Evolutionary conservation across 345 rosid species (phyloP).

Genomic region (Geranium brycei): DNA sequence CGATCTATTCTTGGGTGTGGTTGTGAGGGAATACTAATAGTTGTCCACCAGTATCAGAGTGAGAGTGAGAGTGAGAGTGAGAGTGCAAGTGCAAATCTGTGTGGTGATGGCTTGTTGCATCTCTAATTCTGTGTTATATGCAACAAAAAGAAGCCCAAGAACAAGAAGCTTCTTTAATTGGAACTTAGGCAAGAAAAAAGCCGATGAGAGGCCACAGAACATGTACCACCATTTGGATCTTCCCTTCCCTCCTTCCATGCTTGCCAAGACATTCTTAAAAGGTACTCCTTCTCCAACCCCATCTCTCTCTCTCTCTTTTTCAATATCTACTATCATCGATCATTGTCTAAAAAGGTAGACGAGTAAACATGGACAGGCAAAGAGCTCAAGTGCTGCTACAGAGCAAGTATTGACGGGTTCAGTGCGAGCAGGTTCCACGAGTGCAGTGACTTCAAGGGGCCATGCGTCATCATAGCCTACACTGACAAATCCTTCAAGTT

Average conservation of each 20-base stretch:
- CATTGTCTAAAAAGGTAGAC: no score
- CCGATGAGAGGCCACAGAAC: constrained; percentile 24
- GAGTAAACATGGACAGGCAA: constrained; percentile 24
- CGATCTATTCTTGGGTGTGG: no score
- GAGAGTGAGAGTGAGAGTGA: no score
- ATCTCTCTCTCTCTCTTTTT: no score
- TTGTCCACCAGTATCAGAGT: no score
- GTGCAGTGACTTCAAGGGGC: constrained; percentile 78
- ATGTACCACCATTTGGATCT: constrained; percentile 37
- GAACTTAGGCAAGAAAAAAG: constrained; percentile 36
- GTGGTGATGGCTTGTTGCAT: constrained; percentile 30
- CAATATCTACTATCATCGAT: no score
- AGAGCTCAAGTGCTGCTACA: constrained; percentile 71
- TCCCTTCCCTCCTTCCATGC: constrained; percentile 57
- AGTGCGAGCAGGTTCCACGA: constrained; percentile 68
- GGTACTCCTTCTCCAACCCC: constrained; percentile 23
- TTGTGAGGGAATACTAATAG: no score
- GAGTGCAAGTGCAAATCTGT: no score
- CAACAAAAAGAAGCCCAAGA: constrained; percentile 19
- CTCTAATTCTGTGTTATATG: constrained; percentile 21
- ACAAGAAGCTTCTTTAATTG: constrained; percentile 40
- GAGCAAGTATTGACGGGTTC: constrained; percentile 62
- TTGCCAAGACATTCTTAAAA: constrained; percentile 48
- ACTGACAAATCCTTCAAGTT: constrained; percentile 58
- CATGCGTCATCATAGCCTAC: constrained; percentile 74